Conservation (phyloP, 306 rosid genomes). For the Fragaria vesca region DNA sequence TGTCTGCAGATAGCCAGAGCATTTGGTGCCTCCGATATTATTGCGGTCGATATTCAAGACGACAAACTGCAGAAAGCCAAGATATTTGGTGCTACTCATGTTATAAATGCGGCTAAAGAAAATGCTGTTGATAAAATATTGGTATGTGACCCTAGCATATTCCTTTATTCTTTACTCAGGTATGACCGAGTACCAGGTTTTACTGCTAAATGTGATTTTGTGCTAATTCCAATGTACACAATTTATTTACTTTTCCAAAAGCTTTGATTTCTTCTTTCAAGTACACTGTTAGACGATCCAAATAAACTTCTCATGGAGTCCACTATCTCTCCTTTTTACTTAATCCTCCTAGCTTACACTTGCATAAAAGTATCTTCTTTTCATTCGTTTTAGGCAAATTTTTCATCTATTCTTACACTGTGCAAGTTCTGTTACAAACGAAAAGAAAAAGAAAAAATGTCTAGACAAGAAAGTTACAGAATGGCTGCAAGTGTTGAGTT, state of each 20-base stretch:
- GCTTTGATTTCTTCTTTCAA: not conserved
- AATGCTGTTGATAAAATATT: conserved; percentile 75
- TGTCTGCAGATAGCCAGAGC: conserved; percentile 99
- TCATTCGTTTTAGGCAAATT: not conserved
- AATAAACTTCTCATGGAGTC: not conserved
- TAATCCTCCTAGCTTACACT: not conserved
- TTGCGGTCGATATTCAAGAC: conserved; percentile 90
- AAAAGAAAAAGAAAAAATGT: not conserved
- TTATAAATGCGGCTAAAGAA: conserved; percentile 68
- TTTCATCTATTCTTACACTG: not conserved
- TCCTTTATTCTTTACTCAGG: not conserved
- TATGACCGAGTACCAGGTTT: not conserved
- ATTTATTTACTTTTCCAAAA: not conserved
- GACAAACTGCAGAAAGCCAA: conserved; percentile 87
- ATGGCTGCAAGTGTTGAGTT: not conserved
- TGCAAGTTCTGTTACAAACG: not conserved
- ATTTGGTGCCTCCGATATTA: conserved; percentile 92
- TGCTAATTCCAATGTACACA: not conserved
- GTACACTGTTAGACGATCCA: not conserved
- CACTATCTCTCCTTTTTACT: not conserved
- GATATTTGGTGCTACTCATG: conserved; percentile 81
- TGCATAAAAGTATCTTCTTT: not conserved
- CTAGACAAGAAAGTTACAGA: not conserved
- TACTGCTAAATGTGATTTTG: not conserved
- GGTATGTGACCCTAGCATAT: conserved; percentile 41